Evolutionary conservation across 495 filamentous ascomycete genomes (phyloP).

Genomic region (Talaromyces adpressus): DNA sequence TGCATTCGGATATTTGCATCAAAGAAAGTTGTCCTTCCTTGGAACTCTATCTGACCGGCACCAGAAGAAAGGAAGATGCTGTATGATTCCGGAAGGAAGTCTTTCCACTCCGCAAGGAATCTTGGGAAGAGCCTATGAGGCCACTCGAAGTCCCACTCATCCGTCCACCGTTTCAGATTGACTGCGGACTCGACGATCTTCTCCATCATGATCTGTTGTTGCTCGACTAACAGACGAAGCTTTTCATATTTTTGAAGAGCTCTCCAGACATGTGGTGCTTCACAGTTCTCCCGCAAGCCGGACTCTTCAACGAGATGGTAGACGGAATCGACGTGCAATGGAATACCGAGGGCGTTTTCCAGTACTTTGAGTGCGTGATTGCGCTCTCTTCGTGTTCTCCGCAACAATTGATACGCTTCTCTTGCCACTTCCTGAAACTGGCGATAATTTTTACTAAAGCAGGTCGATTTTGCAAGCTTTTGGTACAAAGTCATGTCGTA

Average conservation of each 20-base stretch:
- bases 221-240: conserved; percentile 24
- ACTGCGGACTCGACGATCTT: conserved; percentile 15
- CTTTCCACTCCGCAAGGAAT: conserved; percentile 41
- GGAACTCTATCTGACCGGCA: conserved; percentile 14
- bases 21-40: conserved; percentile 11
- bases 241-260: conserved; percentile 33
- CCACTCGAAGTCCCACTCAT: conserved; percentile 18
- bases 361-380: conserved; percentile 20
- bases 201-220: conserved; percentile 21
- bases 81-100: conserved; percentile 35
- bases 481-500: conserved; percentile 49
- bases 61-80: conserved; percentile 24
- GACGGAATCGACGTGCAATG: neutral
- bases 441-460: conserved; percentile 7
- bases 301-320: conserved; percentile 37
- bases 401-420: conserved; percentile 26
- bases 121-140: conserved; percentile 29
- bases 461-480: conserved; percentile 34
- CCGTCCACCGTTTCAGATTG: conserved; percentile 16
- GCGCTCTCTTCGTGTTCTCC: conserved; percentile 20
- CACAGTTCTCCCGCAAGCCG: conserved; percentile 55
- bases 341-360: conserved; percentile 16
- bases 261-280: conserved; percentile 22
- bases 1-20: conserved; percentile 4
- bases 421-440: conserved; percentile 20